Base-by-base conservation (phyloP, 768 basidiomycete genomes). In the Boletus vermiculosoides region DNA sequence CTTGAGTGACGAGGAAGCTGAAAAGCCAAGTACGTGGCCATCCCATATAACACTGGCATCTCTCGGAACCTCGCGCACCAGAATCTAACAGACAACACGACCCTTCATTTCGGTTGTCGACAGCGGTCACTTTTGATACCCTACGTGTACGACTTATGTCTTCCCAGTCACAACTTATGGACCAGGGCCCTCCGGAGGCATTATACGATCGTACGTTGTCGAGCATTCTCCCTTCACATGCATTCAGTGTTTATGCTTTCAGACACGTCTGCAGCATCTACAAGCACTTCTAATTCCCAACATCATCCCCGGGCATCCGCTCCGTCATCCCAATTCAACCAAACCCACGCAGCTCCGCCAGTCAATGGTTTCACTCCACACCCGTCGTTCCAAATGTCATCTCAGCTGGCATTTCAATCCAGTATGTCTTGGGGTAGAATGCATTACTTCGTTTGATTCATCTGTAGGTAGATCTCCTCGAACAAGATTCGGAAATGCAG, bases 401-500 rank as follows among this genome's bases (percentile, higher is more conserved):
- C 80, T 9, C 79, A 76, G 58, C 34, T 76, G 11, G 66, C 75
- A 45, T 79, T 71, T 54, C 80, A 84, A 62, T 83, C 87, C 10
- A 85, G 87, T 87, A 65, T 60, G 78, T 71, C 50, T 50, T 25
- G 15, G 20, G 16, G 33, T 41, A 33, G 16, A 45, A 47, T 42
- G n/a, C 18, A 1, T 22, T 4, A 8, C 1, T 37, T 59, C 25
- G 8, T 50, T 42, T 42, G 25, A 49, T 57, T 61, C 23, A 62
- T 45, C 34, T 31, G 39, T 33, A 6, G 13, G 45, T 57, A 89
- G 87, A 89, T 73, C 74, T 88, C 16, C 69, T 89, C 54, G 86
- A 88, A 22, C 78, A 82, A 54, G 84, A 90, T 62, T 85, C 86
- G 3, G 86, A 86, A 62, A 89, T 90, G 88, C 84, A 83, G 52